Evolutionary conservation across 2,329 filamentous ascomycete genomes (phyloP).

Genomic region (Cadophora malorum): DNA sequence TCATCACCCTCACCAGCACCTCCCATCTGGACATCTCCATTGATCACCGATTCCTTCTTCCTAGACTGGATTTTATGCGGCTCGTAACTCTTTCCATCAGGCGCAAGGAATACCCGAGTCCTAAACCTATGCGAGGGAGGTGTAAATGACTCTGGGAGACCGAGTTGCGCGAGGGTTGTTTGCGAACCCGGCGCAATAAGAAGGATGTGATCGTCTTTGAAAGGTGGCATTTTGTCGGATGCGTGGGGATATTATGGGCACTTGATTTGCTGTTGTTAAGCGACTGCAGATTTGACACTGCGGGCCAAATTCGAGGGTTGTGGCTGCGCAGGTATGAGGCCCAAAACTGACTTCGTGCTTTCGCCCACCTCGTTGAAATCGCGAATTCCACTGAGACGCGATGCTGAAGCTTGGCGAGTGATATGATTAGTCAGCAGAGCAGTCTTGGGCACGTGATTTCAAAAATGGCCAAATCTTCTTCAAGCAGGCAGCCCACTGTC

Average conservation of each 20-base stretch:
- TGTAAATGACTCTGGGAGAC: constrained; percentile 61
- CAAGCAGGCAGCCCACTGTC: background rate
- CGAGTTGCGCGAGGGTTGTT: constrained; percentile 46
- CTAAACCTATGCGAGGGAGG: constrained; percentile 85
- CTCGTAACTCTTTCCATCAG: constrained; percentile 79
- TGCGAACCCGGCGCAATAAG: constrained; percentile 54
- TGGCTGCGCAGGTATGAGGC: background rate
- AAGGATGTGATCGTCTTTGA: constrained; percentile 44
- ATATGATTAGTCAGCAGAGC: background rate
- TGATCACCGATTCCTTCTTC: constrained; percentile 52
- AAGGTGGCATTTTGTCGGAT: constrained; percentile 41
- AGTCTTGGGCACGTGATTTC: background rate
- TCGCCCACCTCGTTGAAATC: background rate
- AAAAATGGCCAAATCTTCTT: background rate
- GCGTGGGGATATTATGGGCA: background rate
- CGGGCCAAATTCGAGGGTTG: background rate
- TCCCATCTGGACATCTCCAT: constrained; percentile 46
- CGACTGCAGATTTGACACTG: background rate
- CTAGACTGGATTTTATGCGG: constrained; percentile 79
- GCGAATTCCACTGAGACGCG: constrained; percentile 3
- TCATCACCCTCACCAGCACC: constrained; percentile 45
- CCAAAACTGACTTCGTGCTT: background rate
- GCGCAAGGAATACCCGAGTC: constrained; percentile 88
- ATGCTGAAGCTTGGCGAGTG: background rate
- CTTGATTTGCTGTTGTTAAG: background rate